Base-by-base conservation (phyloP, 371 early-diverging fungal genomes). In the Mortierella sp. region DNA sequence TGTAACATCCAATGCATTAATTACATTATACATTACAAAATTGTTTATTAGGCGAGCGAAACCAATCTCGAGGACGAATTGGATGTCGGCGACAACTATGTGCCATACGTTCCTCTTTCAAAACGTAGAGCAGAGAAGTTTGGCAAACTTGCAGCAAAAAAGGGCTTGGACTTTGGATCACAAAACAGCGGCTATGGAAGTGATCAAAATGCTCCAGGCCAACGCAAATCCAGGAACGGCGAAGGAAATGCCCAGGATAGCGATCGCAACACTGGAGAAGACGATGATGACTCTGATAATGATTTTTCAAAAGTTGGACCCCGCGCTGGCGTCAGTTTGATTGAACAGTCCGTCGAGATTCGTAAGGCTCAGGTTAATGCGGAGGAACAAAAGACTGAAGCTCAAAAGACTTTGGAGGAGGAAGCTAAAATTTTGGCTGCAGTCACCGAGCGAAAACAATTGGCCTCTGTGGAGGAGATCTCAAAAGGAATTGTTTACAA, bases 401-500 rank as follows among this genome's bases (percentile, higher is more conserved):
- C 89, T 34, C 93, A 97, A 78, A 93, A 92, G 75, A 89, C 90
- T 37, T 64, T 93, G 13, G 97, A 97, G 57, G 91, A 96, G 75
- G 96, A 97, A 82, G 82, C 85, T 66, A 89, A 90, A 65, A 91
- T 98, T 66, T 88, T 96, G 74, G 90, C 92, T 68, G 96, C 96
- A 0, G 93, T 96, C 53, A 86, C 93, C 8, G 87, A 89, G 51
- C 87, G 92, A 69, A 96, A 95, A 67, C 91, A 92, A 45, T 83
- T 97, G 47, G 91, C 93, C 3, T 95, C 96, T 17, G 96, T 90
- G 28, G 88, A 89, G 64, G 97, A 97, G 82, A 87, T 96, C 43
- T 97, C 97, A 0, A 85, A 92, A 63, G 97, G 95, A 45, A 92
- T 95, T 17, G 86, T 86, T 8, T 98, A 98, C 79, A 93, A 89